Evolutionary conservation across 345 rosid species (phyloP).

Genomic region (Citrus reticulata): DNA sequence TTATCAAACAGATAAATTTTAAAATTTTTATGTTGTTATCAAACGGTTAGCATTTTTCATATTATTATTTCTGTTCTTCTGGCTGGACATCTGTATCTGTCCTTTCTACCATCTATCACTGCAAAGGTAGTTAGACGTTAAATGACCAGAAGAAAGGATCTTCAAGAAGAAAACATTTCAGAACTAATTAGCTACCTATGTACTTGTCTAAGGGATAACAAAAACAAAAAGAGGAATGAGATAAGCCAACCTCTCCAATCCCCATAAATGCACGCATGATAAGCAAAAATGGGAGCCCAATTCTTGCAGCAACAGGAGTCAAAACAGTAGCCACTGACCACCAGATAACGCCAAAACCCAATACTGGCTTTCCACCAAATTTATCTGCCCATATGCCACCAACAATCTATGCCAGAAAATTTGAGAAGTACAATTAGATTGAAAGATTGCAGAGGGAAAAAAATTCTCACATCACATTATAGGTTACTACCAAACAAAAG

Average conservation of each 20-base stretch:
- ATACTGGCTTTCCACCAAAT: slow-evolving; percentile 83
- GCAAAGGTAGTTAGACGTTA: background rate
- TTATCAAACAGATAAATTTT: background rate
- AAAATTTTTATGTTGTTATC: background rate
- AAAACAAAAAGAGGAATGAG: background rate
- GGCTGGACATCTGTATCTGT: background rate
- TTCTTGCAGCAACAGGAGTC: slow-evolving; percentile 94
- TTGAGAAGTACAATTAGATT: slow-evolving; percentile 13
- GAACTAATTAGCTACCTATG: background rate
- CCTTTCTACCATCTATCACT: background rate
- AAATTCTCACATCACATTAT: background rate
- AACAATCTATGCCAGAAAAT: slow-evolving; percentile 52
- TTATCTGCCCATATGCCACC: slow-evolving; percentile 99
- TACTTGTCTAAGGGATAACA: background rate
- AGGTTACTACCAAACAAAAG: background rate
- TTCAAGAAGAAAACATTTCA: background rate
- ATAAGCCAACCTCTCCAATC: slow-evolving; percentile 80
- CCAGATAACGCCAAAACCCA: slow-evolving; percentile 97
- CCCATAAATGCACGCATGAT: slow-evolving; percentile 94
- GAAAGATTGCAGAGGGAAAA: background rate
- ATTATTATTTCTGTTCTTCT: background rate
- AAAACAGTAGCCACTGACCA: slow-evolving; percentile 87
- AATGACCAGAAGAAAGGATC: background rate
- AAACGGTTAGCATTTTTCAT: background rate
- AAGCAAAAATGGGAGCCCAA: slow-evolving; percentile 90